phyloP scores from a whole-genome alignment of 257 asterid species.

The Solanum sitiens region DNA sequence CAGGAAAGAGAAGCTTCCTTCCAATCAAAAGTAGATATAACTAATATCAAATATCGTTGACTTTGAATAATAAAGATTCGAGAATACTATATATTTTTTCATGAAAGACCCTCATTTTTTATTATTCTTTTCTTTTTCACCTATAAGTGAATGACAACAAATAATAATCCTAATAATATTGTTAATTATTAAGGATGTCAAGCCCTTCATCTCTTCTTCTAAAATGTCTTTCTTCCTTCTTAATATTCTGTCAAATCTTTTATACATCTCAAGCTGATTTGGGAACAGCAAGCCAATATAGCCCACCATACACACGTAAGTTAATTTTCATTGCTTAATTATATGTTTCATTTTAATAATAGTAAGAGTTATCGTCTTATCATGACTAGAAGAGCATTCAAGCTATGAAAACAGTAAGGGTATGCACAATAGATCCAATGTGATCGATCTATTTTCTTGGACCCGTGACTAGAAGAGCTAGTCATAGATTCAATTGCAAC shows the following conservation, averaged over 20 bases:
- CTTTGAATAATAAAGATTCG: neutral
- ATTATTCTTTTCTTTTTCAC: neutral
- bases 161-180: neutral
- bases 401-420: no score
- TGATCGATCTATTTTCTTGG: neutral
- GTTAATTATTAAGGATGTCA: neutral
- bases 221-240: constrained; percentile 11
- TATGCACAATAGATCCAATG: neutral
- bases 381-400: neutral
- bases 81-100: neutral
- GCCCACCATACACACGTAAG: constrained; percentile 74
- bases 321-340: neutral
- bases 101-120: neutral
- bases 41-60: neutral
- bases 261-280: constrained; percentile 38
- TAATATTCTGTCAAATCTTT: neutral
- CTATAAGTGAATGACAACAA: neutral
- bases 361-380: neutral
- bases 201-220: constrained; percentile 1
- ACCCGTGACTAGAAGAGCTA: neutral
- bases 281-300: constrained; percentile 57
- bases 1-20: neutral
- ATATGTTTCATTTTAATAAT: neutral
- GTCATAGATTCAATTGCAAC: neutral
- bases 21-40: neutral